Conservation (phyloP, 495 filamentous ascomycete species). For the Penicillium angulare region DNA sequence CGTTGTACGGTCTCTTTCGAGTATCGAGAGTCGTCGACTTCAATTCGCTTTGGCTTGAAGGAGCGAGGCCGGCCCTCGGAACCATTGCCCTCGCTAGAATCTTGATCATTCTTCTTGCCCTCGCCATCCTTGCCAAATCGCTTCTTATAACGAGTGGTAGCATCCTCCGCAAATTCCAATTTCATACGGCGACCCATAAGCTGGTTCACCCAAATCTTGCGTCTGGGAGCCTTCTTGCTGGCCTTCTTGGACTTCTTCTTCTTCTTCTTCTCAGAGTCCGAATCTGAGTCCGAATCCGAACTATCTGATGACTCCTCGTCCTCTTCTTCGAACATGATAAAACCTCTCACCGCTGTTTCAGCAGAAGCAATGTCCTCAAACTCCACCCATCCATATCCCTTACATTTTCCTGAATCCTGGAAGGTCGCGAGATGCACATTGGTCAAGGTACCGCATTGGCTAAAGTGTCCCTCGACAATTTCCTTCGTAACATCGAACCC, state of each 20-base stretch:
- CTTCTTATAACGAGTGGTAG: constrained; percentile 83
- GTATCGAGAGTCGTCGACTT: constrained; percentile 39
- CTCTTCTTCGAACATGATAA: constrained; percentile 60
- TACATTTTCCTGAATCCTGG: constrained; percentile 95
- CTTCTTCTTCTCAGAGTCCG: constrained; percentile 25
- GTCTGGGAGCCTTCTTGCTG: constrained; percentile 59
- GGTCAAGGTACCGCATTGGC: constrained; percentile 73
- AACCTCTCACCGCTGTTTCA: constrained; percentile 78
- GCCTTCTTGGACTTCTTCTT: constrained; percentile 50
- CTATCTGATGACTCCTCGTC: constrained; percentile 53
- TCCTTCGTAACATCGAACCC: constrained; percentile 83
- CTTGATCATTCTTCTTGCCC: constrained; percentile 32
- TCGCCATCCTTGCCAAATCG: constrained; percentile 74
- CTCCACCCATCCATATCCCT: constrained; percentile 92
- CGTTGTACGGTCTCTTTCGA: constrained; percentile 48
- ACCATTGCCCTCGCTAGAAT: constrained; percentile 20
- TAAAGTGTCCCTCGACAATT: constrained; percentile 73
- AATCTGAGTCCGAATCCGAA: constrained; percentile 35
- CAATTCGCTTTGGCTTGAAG: constrained; percentile 23
- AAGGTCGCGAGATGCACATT: constrained; percentile 90
- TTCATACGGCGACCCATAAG: constrained; percentile 75
- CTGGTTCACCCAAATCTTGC: constrained; percentile 80
- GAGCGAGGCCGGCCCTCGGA: constrained; percentile 23
- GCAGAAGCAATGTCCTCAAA: constrained; percentile 78
- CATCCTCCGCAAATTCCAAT: constrained; percentile 92